phyloP scores from a whole-genome alignment of 2,329 filamentous ascomycete genomes.

The Dactylellina cionopaga region DNA sequence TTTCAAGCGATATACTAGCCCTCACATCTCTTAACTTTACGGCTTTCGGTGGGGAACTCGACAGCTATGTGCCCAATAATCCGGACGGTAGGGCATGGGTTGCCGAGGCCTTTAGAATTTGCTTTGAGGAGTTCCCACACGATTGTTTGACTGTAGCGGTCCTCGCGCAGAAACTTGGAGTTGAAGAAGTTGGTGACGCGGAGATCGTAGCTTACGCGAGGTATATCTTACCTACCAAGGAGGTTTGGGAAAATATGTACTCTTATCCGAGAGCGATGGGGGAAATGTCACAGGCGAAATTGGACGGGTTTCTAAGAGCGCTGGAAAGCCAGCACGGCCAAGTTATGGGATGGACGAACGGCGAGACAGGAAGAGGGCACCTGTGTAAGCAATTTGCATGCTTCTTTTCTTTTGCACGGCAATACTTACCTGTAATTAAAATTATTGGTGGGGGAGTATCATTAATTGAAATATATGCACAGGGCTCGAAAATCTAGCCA shows the following conservation, averaged over 20 bases:
- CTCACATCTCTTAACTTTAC: constrained; percentile 12
- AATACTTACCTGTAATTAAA: too few species aligned
- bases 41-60: constrained; percentile 5
- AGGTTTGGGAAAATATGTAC: constrained; percentile 40
- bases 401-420: too few species aligned
- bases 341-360: constrained; percentile 4
- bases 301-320: constrained; percentile 18
- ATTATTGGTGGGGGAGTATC: neutral
- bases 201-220: constrained; percentile 16
- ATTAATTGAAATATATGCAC: neutral
- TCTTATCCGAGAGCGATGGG: constrained; percentile 31
- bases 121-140: constrained; percentile 19
- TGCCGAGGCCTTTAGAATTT: constrained; percentile 22
- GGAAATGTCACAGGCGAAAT: constrained; percentile 3
- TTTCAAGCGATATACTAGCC: neutral
- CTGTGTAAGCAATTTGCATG: constrained; percentile 42
- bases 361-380: neutral
- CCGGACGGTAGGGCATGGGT: constrained; percentile 11
- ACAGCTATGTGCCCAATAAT: constrained; percentile 17
- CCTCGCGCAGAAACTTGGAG: neutral
- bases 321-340: constrained; percentile 13
- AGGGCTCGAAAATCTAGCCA: constrained; percentile 36
- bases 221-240: constrained; percentile 13
- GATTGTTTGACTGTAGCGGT: constrained; percentile 6
- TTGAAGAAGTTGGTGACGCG: neutral